Percentiles rank a stretch among this genome's conserved stretches.
These are phyloP conservation scores for Cutaneotrichosporon cavernicola DNA, from an alignment of 1,284 basidiomycete genomes.

Conservation along the genomic window DNA sequence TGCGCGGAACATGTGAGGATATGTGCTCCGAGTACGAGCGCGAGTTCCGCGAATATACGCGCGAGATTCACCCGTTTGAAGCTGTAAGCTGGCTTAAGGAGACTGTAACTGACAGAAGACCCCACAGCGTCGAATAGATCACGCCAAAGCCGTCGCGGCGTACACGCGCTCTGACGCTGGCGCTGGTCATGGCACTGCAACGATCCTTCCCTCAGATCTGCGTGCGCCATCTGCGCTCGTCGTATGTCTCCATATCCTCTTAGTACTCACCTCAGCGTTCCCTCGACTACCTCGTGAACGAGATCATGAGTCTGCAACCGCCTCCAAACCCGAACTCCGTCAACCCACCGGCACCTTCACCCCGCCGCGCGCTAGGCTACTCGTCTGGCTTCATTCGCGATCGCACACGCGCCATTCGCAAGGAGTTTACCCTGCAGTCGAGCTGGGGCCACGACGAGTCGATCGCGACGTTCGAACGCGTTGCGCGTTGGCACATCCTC, in stretches of 20 bases:
- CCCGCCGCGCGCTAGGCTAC: conserved; percentile 60
- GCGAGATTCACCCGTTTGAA: conserved; percentile 85
- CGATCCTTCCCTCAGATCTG: conserved; percentile 85
- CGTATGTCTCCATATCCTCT: conserved; percentile 54
- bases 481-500: conserved; percentile 89
- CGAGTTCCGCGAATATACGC: conserved; percentile 84
- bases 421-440: conserved; percentile 93
- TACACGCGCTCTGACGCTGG: conserved; percentile 89
- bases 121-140: conserved; percentile 68
- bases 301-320: conserved; percentile 65
- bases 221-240: conserved; percentile 81
- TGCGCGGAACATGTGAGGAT: conserved; percentile 83
- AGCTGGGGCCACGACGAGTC: conserved; percentile 68
- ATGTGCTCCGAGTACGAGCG: conserved; percentile 96
- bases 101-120: conserved; percentile 29
- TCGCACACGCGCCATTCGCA: conserved; percentile 83
- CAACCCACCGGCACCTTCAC: conserved; percentile 30
- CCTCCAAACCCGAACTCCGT: conserved; percentile 28
- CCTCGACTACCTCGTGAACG: conserved; percentile 86
- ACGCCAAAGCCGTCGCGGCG: conserved; percentile 83
- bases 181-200: conserved; percentile 43
- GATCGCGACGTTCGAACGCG: conserved; percentile 88
- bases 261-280: conserved; percentile 62
- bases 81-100: conserved; percentile 59
- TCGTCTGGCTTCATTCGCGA: conserved; percentile 75